Evolutionary conservation across 768 basidiomycete species (phyloP).

Genomic region (Russula sp.): DNA sequence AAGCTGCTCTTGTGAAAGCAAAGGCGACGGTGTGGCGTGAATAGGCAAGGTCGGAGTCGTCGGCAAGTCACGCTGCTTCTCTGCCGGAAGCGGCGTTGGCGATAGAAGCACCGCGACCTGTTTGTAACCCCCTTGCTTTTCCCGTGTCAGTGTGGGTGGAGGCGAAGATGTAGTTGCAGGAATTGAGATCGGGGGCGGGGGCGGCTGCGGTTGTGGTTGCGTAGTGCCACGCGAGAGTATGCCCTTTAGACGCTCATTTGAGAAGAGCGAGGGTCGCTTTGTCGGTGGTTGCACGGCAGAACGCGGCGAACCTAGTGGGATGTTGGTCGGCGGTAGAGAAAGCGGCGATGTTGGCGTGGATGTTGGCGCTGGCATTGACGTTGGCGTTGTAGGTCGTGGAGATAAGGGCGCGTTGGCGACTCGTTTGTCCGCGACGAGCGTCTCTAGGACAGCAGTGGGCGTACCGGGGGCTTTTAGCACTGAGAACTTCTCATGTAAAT

Average conservation of each 20-base stretch:
- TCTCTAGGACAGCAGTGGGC: conserved; percentile 78
- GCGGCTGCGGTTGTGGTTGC: background rate
- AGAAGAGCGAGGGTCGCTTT: conserved; percentile 26
- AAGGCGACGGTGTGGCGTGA: background rate
- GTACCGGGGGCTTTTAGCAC: conserved; percentile 63
- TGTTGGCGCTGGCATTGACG: conserved; percentile 5
- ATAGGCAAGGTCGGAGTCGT: conserved; percentile 9
- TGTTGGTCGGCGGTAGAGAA: conserved; percentile 20
- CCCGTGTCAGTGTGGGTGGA: background rate
- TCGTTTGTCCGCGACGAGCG: conserved; percentile 75
- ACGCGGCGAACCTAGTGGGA: conserved; percentile 21
- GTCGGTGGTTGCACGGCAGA: background rate
- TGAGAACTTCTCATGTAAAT: conserved; percentile 71
- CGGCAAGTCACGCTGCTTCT: conserved; percentile 17
- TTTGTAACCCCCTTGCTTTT: conserved; percentile 33
- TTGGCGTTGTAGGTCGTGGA: conserved; percentile 13
- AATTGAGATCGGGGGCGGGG: background rate
- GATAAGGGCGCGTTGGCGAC: background rate
- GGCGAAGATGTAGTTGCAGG: background rate
- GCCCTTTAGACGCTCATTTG: conserved; percentile 43
- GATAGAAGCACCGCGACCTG: conserved; percentile 32
- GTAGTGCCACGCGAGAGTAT: conserved; percentile 34
- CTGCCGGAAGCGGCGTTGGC: conserved; percentile 8
- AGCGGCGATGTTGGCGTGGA: conserved; percentile 5
- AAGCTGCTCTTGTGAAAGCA: conserved; percentile 5